phyloP scores from a whole-genome alignment of 495 filamentous ascomycete genomes.

The Aspergillus saccharolyticus region DNA sequence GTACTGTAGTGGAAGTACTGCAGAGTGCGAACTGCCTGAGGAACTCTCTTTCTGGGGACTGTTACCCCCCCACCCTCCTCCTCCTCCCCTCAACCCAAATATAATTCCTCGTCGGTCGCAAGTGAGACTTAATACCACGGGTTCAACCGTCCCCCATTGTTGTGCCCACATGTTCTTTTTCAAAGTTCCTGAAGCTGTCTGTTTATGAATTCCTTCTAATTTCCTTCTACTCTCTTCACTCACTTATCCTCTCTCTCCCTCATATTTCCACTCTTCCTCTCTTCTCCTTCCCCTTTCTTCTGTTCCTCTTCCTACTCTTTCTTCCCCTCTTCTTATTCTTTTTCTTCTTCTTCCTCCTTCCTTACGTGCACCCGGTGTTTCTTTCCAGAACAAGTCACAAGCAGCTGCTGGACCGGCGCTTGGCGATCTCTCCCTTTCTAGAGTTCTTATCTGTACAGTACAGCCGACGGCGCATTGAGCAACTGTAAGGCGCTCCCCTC shows the following conservation, averaged over 20 bases:
- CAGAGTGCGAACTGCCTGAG: neutral
- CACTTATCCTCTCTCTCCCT: constrained; percentile 11
- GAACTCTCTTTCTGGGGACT: neutral
- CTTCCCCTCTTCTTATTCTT: constrained; percentile 6
- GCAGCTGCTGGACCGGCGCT: constrained; percentile 10
- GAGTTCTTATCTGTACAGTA: neutral
- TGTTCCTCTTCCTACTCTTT: constrained; percentile 1
- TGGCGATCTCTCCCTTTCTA: constrained; percentile 6
- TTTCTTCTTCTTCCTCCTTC: neutral
- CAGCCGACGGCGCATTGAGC: neutral
- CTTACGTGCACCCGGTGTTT: neutral
- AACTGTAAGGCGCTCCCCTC: neutral
- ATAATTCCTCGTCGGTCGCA: constrained; percentile 15
- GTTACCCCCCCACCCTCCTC: too few relatives aligned
- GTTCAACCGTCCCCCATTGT: constrained; percentile 9
- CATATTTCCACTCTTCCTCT: constrained; percentile 5
- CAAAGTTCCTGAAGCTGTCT: constrained; percentile 13
- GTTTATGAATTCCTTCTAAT: neutral
- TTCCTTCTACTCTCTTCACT: too few relatives aligned
- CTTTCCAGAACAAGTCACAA: neutral
- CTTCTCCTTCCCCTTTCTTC: constrained; percentile 7
- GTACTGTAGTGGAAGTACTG: too few relatives aligned
- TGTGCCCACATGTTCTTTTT: constrained; percentile 7
- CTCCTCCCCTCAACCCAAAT: neutral
- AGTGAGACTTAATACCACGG: constrained; percentile 15